phyloP scores from a whole-genome alignment of 192 early-diverging fungal genomes.

The Mycoemilia scoparia region DNA sequence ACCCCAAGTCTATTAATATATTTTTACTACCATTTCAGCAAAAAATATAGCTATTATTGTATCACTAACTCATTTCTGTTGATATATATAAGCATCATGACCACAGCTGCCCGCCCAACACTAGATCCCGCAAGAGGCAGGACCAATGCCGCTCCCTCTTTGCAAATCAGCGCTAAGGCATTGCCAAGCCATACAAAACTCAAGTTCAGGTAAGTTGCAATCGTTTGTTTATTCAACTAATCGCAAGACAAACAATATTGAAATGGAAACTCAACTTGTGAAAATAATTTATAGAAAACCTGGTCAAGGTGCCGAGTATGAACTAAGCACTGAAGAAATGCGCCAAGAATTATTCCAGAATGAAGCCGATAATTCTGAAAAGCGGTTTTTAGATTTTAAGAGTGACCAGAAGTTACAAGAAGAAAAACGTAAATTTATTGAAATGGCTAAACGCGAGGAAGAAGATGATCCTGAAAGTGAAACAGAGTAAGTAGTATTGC shows the following conservation, averaged over 20 bases:
- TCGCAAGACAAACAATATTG: background rate
- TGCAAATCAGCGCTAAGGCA: constrained; percentile 46
- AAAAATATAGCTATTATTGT: too few relatives aligned
- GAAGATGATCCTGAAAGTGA: constrained; percentile 28
- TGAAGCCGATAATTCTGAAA: constrained; percentile 41
- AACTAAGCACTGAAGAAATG: constrained; percentile 40
- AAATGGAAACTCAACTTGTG: background rate
- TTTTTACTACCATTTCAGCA: too few relatives aligned
- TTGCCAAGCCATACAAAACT: constrained; percentile 58
- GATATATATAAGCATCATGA: constrained; percentile 29
- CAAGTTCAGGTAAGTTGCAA: constrained; percentile 37
- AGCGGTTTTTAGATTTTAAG: constrained; percentile 2
- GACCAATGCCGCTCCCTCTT: constrained; percentile 37
- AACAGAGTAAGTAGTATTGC: constrained; percentile 30
- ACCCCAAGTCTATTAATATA: too few relatives aligned
- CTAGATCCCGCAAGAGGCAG: constrained; percentile 60
- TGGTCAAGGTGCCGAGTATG: constrained; percentile 40
- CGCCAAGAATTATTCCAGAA: constrained; percentile 44
- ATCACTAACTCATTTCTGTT: too few relatives aligned
- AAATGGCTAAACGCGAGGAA: constrained; percentile 17
- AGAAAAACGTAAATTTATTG: constrained; percentile 19
- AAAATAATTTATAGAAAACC: constrained; percentile 25
- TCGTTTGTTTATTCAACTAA: background rate
- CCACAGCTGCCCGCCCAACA: constrained; percentile 53
- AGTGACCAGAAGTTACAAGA: background rate